phyloP scores from a whole-genome alignment of 257 asterid genomes.

The Plantago ovata region DNA sequence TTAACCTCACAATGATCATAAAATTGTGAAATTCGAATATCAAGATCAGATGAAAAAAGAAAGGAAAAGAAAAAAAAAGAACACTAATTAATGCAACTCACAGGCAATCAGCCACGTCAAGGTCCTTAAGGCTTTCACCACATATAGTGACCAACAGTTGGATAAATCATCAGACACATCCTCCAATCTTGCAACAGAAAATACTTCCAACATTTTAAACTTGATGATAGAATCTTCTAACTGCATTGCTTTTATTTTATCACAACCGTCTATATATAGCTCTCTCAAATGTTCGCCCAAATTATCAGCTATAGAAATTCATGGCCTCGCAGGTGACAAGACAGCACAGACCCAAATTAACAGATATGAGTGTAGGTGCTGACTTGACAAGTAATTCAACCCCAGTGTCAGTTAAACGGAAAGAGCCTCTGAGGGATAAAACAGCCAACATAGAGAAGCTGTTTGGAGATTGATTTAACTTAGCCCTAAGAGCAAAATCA shows the following conservation, averaged over 20 bases:
- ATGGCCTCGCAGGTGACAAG: conserved; percentile 52
- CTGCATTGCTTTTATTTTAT: conserved; percentile 38
- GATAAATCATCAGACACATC: conserved; percentile 51
- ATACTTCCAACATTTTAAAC: conserved; percentile 53
- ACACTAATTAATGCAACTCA: too few species aligned
- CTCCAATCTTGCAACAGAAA: conserved; percentile 66
- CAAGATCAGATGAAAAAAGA: too few species aligned
- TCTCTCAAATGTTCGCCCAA: conserved; percentile 70
- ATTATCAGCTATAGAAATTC: conserved; percentile 38
- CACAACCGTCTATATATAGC: conserved; percentile 67
- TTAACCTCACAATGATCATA: background rate
- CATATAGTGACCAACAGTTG: conserved; percentile 33
- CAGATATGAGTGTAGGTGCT: conserved; percentile 54
- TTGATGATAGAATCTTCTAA: conserved; percentile 45
- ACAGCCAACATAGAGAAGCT: conserved; percentile 43
- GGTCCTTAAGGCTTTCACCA: conserved; percentile 61
- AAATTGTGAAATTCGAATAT: background rate
- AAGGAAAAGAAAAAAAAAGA: too few species aligned
- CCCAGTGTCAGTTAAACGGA: conserved; percentile 60
- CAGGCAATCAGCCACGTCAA: conserved; percentile 64
- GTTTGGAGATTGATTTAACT: conserved; percentile 27
- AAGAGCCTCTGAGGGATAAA: conserved; percentile 79
- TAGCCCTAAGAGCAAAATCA: conserved; percentile 37
- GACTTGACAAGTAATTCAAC: conserved; percentile 41
- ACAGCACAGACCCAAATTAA: conserved; percentile 67